Evolutionary conservation across 2,329 filamentous ascomycete species (phyloP).

Genomic region (Sporothrix pallida): DNA sequence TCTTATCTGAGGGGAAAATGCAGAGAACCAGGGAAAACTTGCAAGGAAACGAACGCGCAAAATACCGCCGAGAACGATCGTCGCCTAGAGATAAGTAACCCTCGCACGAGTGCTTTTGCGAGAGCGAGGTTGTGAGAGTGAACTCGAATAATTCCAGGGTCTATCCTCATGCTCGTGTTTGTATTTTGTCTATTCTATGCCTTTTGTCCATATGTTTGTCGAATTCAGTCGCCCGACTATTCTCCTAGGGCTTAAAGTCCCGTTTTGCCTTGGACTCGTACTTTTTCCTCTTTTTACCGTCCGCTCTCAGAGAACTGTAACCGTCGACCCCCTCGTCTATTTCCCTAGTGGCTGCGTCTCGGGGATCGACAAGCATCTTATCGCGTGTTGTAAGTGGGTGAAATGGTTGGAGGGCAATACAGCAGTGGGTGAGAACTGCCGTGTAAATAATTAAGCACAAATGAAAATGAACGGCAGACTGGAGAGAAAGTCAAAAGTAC

Average conservation of each 20-base stretch:
- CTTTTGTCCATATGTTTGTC: not conserved
- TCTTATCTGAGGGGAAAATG: slow-evolving; percentile 5
- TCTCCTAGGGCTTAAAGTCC: not conserved
- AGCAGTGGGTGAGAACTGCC: not conserved
- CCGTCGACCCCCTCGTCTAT: not conserved
- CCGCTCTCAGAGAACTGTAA: not conserved
- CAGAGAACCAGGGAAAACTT: not conserved
- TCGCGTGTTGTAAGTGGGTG: not conserved
- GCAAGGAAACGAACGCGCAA: not conserved
- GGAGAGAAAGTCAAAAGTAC: not conserved
- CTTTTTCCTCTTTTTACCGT: not conserved
- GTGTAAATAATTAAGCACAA: not conserved
- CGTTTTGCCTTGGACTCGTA: not conserved
- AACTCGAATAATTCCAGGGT: not conserved
- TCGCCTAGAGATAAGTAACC: slow-evolving; percentile 7
- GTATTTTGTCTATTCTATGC: too few relatives aligned
- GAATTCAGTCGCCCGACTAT: not conserved
- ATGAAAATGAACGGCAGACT: not conserved
- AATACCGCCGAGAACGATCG: slow-evolving; percentile 1
- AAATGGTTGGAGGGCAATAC: not conserved
- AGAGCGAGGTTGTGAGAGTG: too few relatives aligned
- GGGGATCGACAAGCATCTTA: slow-evolving; percentile 24
- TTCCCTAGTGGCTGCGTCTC: not conserved
- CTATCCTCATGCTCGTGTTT: too few relatives aligned
- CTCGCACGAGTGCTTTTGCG: not conserved